Evolutionary conservation across 352 stramenopile genomes (phyloP).

Genomic region (Phytopythium vexans): DNA sequence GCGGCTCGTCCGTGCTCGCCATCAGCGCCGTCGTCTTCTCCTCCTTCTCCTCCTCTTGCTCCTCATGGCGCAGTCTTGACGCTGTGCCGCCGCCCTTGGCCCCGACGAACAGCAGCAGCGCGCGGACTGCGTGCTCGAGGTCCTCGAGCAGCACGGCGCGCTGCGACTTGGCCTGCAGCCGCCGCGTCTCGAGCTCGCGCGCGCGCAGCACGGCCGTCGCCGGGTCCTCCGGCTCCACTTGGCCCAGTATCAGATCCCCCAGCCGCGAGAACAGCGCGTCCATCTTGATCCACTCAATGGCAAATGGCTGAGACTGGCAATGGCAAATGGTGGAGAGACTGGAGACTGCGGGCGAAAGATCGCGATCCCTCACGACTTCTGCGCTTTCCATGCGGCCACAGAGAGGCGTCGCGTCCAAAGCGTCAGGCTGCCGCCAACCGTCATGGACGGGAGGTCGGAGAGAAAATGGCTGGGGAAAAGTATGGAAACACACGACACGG

Average conservation of each 20-base stretch:
- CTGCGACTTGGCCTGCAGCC: conserved; percentile 74
- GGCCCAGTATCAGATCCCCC: conserved; percentile 37
- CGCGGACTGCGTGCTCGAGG: conserved; percentile 61
- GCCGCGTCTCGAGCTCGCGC: conserved; percentile 36
- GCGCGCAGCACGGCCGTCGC: conserved; percentile 37
- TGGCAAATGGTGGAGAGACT: no score
- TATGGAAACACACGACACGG: no score
- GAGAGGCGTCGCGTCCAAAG: no score
- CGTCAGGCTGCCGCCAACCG: not conserved
- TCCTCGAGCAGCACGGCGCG: conserved; percentile 78
- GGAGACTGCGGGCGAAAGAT: conserved; percentile 11
- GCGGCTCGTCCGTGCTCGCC: conserved; percentile 71
- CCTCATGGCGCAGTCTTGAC: conserved; percentile 1
- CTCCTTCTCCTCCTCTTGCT: conserved; percentile 10
- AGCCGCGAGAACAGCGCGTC: conserved; percentile 55
- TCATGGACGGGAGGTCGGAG: no score
- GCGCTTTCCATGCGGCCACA: no score
- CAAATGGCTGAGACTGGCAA: not conserved
- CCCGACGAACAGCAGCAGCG: conserved; percentile 50
- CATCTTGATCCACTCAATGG: conserved; percentile 19
- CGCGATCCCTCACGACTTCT: conserved; percentile 2
- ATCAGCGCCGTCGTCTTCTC: conserved; percentile 47
- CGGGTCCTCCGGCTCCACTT: conserved; percentile 59
- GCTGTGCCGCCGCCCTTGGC: conserved; percentile 21
- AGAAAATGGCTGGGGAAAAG: no score